These are phyloP conservation scores for Oryza longistaminata DNA, from an alignment of 176 grass and related monocot species.

Conservation along the genomic window DNA sequence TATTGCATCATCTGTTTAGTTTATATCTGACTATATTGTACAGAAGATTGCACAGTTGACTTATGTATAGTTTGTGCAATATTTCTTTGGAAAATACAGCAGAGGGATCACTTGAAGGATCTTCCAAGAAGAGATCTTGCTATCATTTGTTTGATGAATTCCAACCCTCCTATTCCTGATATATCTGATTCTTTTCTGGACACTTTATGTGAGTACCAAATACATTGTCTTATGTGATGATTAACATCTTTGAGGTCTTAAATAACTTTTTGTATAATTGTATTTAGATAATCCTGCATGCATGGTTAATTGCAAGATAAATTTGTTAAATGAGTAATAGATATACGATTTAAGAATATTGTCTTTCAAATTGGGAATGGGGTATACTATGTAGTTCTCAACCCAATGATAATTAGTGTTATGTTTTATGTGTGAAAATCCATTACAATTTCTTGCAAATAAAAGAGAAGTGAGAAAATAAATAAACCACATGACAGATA, in stretches of 20 bases:
- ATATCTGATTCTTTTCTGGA: conserved; percentile 73
- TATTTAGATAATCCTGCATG: conserved; percentile 1
- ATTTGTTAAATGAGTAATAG: conserved; percentile 16
- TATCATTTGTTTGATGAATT: conserved; percentile 74
- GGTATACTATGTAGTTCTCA: conserved; percentile 15
- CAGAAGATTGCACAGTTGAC: background rate
- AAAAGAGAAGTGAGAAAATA: conserved; percentile 18
- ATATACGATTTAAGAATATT: conserved; percentile 28
- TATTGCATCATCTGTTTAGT: background rate
- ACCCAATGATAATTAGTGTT: background rate
- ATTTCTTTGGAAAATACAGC: conserved; percentile 59
- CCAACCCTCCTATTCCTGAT: conserved; percentile 91
- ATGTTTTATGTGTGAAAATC: conserved; percentile 11
- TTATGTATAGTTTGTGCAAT: conserved; percentile 27
- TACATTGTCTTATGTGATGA: conserved; percentile 24
- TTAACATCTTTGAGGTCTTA: conserved; percentile 17
- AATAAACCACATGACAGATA: conserved; percentile 3
- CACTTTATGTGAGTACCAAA: conserved; percentile 64
- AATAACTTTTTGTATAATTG: background rate
- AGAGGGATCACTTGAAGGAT: conserved; percentile 58
- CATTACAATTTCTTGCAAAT: conserved; percentile 11
- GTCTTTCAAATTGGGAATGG: conserved; percentile 24
- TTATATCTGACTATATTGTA: conserved; percentile 7
- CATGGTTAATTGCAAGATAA: background rate
- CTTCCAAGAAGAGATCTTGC: conserved; percentile 68